A percentile compares a stretch with the other conserved stretches of the same genome.
phyloP scores from a whole-genome alignment of 345 rosid species.

The Cochlearia excelsa region DNA sequence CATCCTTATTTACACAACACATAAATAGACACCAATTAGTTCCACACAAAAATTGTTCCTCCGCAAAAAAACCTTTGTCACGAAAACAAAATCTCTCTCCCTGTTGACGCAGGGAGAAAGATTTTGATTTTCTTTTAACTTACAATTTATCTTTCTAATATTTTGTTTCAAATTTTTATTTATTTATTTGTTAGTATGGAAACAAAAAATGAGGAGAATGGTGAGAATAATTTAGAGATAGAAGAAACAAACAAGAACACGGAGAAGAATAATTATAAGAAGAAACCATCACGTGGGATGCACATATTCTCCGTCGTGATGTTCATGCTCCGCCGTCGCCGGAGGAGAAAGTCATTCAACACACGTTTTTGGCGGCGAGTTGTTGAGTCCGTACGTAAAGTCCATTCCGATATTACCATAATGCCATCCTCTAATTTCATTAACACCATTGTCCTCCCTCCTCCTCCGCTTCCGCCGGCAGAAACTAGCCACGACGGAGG shows the following conservation, averaged over 20 bases:
- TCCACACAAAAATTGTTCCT: neutral
- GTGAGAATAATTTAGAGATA: constrained; percentile 28
- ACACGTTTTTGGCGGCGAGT: constrained; percentile 41
- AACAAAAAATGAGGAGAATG: constrained; percentile 29
- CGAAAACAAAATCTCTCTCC: constrained; percentile 15
- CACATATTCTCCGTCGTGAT: constrained; percentile 47
- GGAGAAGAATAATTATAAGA: neutral
- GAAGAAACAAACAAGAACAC: constrained; percentile 9
- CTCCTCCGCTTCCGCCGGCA: constrained; percentile 17
- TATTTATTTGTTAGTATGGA: constrained; percentile 21
- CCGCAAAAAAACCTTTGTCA: neutral
- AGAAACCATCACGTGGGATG: constrained; percentile 41
- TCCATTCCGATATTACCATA: constrained; percentile 17
- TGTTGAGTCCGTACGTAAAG: constrained; percentile 48
- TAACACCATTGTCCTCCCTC: constrained; percentile 38
- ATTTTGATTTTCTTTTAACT: constrained; percentile 4
- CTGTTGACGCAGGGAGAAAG: constrained; percentile 28
- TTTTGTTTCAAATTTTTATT: constrained; percentile 2
- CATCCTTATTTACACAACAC: neutral
- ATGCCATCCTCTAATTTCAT: constrained; percentile 32
- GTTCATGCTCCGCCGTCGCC: constrained; percentile 41
- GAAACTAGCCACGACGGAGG: neutral
- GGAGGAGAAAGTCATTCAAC: constrained; percentile 38
- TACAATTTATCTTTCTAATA: constrained; percentile 3
- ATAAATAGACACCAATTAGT: constrained; percentile 25